Percentiles rank a stretch among this genome's conserved stretches.
Conservation (phyloP, 768 basidiomycete genomes). For the Phaeotremella skinneri region DNA sequence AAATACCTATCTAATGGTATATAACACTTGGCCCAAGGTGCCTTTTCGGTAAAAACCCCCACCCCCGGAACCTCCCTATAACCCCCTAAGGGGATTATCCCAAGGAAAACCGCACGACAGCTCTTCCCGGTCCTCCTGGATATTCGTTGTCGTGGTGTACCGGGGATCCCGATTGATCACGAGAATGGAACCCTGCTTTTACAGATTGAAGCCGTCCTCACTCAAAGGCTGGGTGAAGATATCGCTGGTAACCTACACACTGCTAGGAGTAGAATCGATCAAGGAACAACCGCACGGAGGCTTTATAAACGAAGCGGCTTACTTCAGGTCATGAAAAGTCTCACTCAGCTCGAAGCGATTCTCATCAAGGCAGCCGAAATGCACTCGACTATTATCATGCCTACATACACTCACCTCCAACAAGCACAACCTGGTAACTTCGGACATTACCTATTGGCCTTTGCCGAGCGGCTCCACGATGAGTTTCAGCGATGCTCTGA, state of each 20-base stretch:
- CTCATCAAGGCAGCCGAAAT: not conserved
- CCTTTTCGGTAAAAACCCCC: too few species aligned
- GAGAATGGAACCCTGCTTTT: slow-evolving; percentile 10
- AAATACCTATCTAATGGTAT: too few species aligned
- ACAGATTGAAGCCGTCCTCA: slow-evolving; percentile 12
- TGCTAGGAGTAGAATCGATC: slow-evolving; percentile 16
- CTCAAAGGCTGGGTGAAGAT: slow-evolving; percentile 9
- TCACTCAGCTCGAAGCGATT: slow-evolving; percentile 1
- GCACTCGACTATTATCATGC: slow-evolving; percentile 2
- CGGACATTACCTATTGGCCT: slow-evolving; percentile 12
- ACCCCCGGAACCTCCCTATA: too few species aligned
- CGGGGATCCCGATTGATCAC: slow-evolving; percentile 6
- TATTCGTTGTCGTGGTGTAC: slow-evolving; percentile 3
- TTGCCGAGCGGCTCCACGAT: slow-evolving; percentile 10
- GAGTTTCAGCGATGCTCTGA: slow-evolving; percentile 12
- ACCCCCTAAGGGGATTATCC: slow-evolving; percentile 11
- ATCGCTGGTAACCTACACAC: slow-evolving; percentile 15
- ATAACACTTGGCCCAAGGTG: too few species aligned
- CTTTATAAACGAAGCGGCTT: slow-evolving; percentile 12
- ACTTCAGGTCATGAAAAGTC: slow-evolving; percentile 6
- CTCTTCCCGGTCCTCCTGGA: slow-evolving; percentile 13
- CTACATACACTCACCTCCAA: slow-evolving; percentile 13
- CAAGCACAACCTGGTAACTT: slow-evolving; percentile 15
- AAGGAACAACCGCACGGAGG: slow-evolving; percentile 14
- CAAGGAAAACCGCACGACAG: slow-evolving; percentile 3